Percentiles rank a stretch among this genome's conserved stretches.
Evolutionary conservation across 2,329 filamentous ascomycete species (phyloP).

Genomic region (Ophiostoma sp.): DNA sequence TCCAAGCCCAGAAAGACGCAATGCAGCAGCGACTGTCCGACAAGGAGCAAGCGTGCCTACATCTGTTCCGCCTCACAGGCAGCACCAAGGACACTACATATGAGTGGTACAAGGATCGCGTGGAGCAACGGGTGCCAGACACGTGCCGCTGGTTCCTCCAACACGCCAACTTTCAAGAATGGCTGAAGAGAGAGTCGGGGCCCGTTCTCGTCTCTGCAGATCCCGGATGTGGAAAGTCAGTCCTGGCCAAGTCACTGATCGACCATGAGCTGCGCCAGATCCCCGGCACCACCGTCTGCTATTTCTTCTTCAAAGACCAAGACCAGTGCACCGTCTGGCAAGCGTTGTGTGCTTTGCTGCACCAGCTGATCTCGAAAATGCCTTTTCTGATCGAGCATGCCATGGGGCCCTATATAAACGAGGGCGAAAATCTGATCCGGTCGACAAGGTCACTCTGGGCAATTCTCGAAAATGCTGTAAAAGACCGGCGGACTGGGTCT

Average conservation of each 20-base stretch:
- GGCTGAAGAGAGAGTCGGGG: not conserved
- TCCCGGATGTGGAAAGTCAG: not conserved
- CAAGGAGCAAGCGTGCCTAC: not conserved
- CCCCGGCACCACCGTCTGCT: not conserved
- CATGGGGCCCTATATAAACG: not conserved
- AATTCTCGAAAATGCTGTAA: not conserved
- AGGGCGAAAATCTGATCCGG: not conserved
- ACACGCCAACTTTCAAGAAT: not conserved
- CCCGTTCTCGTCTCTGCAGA: not conserved
- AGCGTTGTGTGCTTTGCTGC: not conserved
- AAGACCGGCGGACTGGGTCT: not conserved
- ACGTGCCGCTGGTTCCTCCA: not conserved
- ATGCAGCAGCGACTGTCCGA: not conserved
- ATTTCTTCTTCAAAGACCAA: slow-evolving; percentile 7
- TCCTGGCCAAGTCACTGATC: not conserved
- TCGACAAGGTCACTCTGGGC: not conserved
- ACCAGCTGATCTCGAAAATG: not conserved
- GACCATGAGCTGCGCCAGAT: not conserved
- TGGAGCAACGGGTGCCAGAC: not conserved
- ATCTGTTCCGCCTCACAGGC: not conserved
- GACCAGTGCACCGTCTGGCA: not conserved
- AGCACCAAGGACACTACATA: not conserved
- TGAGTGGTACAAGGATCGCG: slow-evolving; percentile 3
- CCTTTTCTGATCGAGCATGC: not conserved
- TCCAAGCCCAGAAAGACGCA: not conserved